These are phyloP conservation scores for Ustilago trichophora DNA, from an alignment of 1,284 basidiomycete genomes.

Conservation along the genomic window DNA sequence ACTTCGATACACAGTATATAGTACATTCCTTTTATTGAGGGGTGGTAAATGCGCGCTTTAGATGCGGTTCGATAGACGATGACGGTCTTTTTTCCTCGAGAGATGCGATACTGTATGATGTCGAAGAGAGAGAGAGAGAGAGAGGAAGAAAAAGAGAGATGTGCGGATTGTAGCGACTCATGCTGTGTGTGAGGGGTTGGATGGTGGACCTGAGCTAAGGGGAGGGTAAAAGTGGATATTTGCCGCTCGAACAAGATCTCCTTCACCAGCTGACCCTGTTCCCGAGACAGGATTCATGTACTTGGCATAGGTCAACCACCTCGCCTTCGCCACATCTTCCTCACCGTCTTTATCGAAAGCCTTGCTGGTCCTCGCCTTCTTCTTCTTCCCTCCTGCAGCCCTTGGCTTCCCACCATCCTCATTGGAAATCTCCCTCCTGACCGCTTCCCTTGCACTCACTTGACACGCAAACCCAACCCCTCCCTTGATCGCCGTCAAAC, in stretches of 20 bases:
- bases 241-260: slow-evolving; percentile 10
- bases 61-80: too few relatives aligned
- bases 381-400: slow-evolving; percentile 3
- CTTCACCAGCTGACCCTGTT: background rate
- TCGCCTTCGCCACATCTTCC: background rate
- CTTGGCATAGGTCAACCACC: slow-evolving; percentile 34
- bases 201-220: too few relatives aligned
- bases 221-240: slow-evolving; percentile 18
- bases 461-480: slow-evolving; percentile 16
- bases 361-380: slow-evolving; percentile 1
- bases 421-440: background rate
- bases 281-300: slow-evolving; percentile 6
- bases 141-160: too few relatives aligned
- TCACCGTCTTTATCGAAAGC: too few relatives aligned
- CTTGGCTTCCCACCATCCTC: background rate
- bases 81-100: too few relatives aligned
- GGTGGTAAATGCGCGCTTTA: too few relatives aligned
- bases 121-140: too few relatives aligned
- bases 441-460: background rate
- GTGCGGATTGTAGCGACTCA: too few relatives aligned
- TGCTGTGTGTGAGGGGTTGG: background rate
- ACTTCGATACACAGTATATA: too few relatives aligned
- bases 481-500: background rate
- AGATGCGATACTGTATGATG: too few relatives aligned
- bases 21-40: too few relatives aligned